Percentiles rank a stretch among this genome's conserved stretches.
phyloP scores from a whole-genome alignment of 2,329 filamentous ascomycete species.

The Nothophoma quercina region DNA sequence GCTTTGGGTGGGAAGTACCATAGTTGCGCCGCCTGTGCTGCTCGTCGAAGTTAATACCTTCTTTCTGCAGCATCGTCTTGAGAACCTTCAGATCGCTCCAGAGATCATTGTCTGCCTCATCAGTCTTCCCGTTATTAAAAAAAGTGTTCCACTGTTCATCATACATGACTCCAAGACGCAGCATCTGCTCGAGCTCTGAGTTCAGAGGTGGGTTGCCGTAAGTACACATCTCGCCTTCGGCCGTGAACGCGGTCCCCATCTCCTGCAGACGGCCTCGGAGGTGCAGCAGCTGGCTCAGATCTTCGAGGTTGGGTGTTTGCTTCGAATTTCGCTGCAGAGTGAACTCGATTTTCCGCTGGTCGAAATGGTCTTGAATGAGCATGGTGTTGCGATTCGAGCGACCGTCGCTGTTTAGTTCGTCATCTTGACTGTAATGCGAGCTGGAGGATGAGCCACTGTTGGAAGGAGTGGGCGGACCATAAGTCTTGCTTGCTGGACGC shows the following conservation, averaged over 20 bases:
- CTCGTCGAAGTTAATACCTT: slow-evolving; percentile 13
- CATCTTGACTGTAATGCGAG: not conserved
- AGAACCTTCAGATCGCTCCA: slow-evolving; percentile 9
- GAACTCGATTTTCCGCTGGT: not conserved
- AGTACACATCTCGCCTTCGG: slow-evolving; percentile 13
- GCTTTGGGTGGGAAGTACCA: not conserved
- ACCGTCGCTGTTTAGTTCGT: not conserved
- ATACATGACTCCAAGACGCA: slow-evolving; percentile 16
- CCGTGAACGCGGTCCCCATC: slow-evolving; percentile 11
- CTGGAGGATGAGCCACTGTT: not conserved
- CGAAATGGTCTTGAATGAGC: not conserved
- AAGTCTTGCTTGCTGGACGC: not conserved
- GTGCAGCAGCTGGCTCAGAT: not conserved
- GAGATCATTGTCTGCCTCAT: not conserved
- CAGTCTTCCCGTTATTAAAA: not conserved
- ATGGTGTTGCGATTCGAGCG: not conserved
- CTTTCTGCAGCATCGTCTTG: slow-evolving; percentile 15
- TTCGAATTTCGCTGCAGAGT: not conserved
- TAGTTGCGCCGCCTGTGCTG: slow-evolving; percentile 8
- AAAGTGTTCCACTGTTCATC: slow-evolving; percentile 16
- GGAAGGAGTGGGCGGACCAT: not conserved
- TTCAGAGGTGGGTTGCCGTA: slow-evolving; percentile 15
- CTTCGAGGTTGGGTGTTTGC: not conserved
- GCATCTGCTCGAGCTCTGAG: slow-evolving; percentile 17
- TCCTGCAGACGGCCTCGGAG: slow-evolving; percentile 16